Evolutionary conservation across 2,329 filamentous ascomycete species (phyloP).

Genomic region (Colletotrichum aenigma): DNA sequence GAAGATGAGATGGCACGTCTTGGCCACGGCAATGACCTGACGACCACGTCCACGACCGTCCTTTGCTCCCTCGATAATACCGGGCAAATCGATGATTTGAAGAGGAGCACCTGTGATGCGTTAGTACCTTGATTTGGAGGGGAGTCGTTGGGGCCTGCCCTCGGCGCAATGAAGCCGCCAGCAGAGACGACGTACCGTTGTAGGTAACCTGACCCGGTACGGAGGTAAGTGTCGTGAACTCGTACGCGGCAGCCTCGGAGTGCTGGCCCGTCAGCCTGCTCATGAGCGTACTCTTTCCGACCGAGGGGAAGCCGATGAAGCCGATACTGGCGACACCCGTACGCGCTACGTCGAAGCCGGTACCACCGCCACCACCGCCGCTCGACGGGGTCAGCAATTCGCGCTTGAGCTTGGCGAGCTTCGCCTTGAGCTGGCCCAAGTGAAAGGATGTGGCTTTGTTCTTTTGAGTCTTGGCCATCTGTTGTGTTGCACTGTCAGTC

Average conservation of each 20-base stretch:
- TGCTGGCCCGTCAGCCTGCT: conserved; percentile 93
- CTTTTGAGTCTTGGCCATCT: conserved; percentile 97
- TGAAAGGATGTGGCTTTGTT: conserved; percentile 96
- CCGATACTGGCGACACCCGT: conserved; percentile 97
- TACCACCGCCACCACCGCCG: conserved; percentile 82
- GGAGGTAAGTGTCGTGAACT: conserved; percentile 97
- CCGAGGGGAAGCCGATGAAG: conserved; percentile 97
- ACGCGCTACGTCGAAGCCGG: conserved; percentile 95
- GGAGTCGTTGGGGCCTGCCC: background rate
- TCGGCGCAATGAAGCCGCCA: background rate
- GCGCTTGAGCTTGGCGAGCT: conserved; percentile 95
- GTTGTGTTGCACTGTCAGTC: conserved; percentile 15
- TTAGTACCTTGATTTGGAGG: background rate
- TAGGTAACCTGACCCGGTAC: conserved; percentile 96
- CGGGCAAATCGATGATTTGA: conserved; percentile 96
- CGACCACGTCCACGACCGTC: conserved; percentile 97
- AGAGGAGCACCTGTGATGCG: conserved; percentile 75
- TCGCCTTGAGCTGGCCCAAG: conserved; percentile 95
- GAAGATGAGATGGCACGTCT: conserved; percentile 98
- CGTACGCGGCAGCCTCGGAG: conserved; percentile 95
- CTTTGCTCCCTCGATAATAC: conserved; percentile 98
- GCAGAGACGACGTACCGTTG: conserved; percentile 63
- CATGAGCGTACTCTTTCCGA: conserved; percentile 98
- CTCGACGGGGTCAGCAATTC: conserved; percentile 88
- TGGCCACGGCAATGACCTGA: conserved; percentile 98